Conservation (phyloP, 2,329 filamentous ascomycete species). For the Colletotrichum horii region DNA sequence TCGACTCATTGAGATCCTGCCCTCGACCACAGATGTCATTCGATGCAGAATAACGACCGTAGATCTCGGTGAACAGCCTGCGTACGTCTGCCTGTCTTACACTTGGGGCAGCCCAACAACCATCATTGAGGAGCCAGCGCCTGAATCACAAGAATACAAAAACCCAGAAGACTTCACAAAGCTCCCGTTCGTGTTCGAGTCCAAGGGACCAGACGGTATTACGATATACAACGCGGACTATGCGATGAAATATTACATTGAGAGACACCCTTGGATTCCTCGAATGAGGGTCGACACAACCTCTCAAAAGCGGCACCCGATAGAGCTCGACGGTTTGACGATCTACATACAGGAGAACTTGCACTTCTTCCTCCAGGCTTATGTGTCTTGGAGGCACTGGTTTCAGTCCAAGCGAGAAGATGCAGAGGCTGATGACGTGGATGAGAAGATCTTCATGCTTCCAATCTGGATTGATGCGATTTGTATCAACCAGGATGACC, state of each 20-base stretch:
- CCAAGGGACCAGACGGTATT: fast-evolving
- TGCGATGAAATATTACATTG: background rate
- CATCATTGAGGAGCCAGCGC: background rate
- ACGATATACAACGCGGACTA: background rate
- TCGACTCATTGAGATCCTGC: background rate
- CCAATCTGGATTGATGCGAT: background rate
- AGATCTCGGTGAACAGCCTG: background rate
- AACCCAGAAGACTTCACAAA: background rate
- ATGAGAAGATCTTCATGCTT: background rate
- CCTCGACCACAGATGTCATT: background rate
- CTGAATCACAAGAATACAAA: background rate
- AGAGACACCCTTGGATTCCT: background rate
- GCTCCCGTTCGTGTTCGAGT: background rate
- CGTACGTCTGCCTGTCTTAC: background rate
- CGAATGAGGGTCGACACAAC: background rate
- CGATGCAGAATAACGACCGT: background rate
- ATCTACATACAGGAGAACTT: background rate
- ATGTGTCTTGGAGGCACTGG: background rate
- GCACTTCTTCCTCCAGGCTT: background rate
- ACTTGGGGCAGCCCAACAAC: background rate
- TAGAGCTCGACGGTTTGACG: fast-evolving
- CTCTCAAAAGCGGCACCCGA: background rate
- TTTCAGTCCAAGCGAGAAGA: background rate
- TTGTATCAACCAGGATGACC: background rate
- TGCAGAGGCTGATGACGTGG: fast-evolving